Conservation (phyloP, 192 early-diverging fungal genomes). For the Podila clonocystis region DNA sequence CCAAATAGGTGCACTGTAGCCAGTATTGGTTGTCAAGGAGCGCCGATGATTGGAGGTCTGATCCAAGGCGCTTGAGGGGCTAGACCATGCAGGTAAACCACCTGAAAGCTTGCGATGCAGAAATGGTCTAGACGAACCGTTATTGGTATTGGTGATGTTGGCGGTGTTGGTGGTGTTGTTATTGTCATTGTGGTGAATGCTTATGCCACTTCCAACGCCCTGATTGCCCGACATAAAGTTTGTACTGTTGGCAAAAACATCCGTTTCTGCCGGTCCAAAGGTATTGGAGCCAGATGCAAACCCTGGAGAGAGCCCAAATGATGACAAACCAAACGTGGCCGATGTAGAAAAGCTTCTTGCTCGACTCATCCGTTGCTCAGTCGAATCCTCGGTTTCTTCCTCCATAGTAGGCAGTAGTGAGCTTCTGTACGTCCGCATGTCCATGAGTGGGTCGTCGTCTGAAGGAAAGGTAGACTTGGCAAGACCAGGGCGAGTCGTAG, state of each 20-base stretch:
- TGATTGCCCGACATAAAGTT: too few relatives aligned
- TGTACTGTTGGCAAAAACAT: background rate
- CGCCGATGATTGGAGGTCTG: constrained; percentile 25
- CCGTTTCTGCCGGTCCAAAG: background rate
- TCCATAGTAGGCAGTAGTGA: constrained; percentile 39
- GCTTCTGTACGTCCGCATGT: constrained; percentile 27
- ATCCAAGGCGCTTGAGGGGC: background rate
- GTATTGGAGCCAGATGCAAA: constrained; percentile 1
- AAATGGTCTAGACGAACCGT: background rate
- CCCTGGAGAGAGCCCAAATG: constrained; percentile 10
- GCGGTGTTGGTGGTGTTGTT: background rate
- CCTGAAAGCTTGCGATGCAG: constrained; percentile 20
- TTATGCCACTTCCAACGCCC: background rate
- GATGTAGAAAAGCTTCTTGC: constrained; percentile 43
- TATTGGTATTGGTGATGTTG: background rate
- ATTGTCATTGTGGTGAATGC: background rate
- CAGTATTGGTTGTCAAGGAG: constrained; percentile 22
- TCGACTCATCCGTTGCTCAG: constrained; percentile 23
- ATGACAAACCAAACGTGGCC: constrained; percentile 16
- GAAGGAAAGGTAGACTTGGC: constrained; percentile 11
- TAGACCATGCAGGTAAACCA: constrained; percentile 22
- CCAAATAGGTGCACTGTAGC: constrained; percentile 28
- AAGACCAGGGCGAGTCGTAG: background rate
- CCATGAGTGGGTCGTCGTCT: constrained; percentile 27
- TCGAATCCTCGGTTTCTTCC: constrained; percentile 35